phyloP scores from a whole-genome alignment of 352 stramenopile genomes.

The Phytopythium ostracodes region DNA sequence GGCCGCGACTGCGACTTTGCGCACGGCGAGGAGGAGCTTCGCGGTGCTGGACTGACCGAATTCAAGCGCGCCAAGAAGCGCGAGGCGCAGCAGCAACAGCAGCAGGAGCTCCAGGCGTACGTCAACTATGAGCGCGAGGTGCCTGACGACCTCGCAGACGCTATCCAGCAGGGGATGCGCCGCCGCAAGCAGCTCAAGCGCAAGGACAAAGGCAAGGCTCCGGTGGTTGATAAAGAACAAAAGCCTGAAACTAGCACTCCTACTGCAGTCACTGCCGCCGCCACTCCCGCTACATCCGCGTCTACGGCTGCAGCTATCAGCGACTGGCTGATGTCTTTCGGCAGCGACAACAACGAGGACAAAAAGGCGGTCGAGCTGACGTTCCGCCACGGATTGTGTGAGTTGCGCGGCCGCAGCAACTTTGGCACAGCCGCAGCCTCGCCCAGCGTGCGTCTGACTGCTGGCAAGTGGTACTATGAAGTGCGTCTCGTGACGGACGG shows the following conservation, averaged over 20 bases:
- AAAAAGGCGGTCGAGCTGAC: constrained; percentile 25
- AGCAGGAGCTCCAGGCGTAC: constrained; percentile 62
- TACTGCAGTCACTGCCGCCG: background rate
- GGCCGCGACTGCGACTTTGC: constrained; percentile 81
- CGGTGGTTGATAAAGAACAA: background rate
- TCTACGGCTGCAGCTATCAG: constrained; percentile 16
- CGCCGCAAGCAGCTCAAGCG: constrained; percentile 26
- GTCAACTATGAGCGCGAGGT: constrained; percentile 72
- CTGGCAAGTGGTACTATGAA: constrained; percentile 89
- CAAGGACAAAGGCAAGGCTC: background rate
- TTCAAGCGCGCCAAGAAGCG: constrained; percentile 73
- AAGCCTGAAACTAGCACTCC: no score
- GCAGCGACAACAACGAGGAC: constrained; percentile 14
- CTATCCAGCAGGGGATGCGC: constrained; percentile 59
- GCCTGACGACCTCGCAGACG: constrained; percentile 58
- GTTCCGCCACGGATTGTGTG: constrained; percentile 68
- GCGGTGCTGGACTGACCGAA: constrained; percentile 58
- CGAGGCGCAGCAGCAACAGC: constrained; percentile 43
- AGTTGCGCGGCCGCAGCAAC: constrained; percentile 67
- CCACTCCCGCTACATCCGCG: constrained; percentile 5
- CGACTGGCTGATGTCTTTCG: constrained; percentile 43
- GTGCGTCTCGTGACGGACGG: constrained; percentile 86
- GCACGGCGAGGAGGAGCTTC: constrained; percentile 74
- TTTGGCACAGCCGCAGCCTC: constrained; percentile 71
- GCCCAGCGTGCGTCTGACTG: constrained; percentile 33